A percentile compares a stretch with the other conserved stretches of the same genome.
These are phyloP conservation scores for Collybia nuda DNA, from an alignment of 768 basidiomycete species.

Conservation along the genomic window DNA sequence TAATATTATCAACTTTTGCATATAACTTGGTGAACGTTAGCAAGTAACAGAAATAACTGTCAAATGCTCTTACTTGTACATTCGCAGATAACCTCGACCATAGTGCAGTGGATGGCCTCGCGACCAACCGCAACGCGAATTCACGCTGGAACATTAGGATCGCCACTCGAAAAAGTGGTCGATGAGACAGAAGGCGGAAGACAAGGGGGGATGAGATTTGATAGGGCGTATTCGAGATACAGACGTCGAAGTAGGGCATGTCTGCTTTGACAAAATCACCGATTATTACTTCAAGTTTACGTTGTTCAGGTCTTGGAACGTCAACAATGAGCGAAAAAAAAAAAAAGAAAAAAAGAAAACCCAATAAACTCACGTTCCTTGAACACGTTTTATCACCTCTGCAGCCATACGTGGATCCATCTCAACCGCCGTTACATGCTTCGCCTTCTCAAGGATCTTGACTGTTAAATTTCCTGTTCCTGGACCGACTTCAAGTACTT, in stretches of 20 bases:
- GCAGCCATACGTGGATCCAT: slow-evolving; percentile 99
- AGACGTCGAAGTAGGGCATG: slow-evolving; percentile 97
- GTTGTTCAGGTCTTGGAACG: slow-evolving; percentile 79
- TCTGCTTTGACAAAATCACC: slow-evolving; percentile 99
- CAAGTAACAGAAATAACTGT: not conserved
- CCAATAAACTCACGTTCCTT: slow-evolving; percentile 82
- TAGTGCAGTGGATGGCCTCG: slow-evolving; percentile 75
- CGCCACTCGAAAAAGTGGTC: slow-evolving; percentile 89
- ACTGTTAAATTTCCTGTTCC: slow-evolving; percentile 97
- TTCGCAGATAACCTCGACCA: slow-evolving; percentile 97
- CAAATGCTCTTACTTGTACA: slow-evolving; percentile 58
- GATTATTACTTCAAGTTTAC: slow-evolving; percentile 91
- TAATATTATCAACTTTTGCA: slow-evolving; percentile 92
- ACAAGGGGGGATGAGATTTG: slow-evolving; percentile 98
- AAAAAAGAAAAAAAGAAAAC: not conserved
- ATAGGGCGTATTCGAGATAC: slow-evolving; percentile 99
- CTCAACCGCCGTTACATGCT: slow-evolving; percentile 92
- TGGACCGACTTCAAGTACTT: slow-evolving; percentile 95
- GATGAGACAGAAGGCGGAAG: slow-evolving; percentile 94
- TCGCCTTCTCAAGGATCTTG: slow-evolving; percentile 89
- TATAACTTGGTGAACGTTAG: slow-evolving; percentile 54
- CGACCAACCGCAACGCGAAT: slow-evolving; percentile 91
- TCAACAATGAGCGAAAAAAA: not conserved
- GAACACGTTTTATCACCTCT: slow-evolving; percentile 93
- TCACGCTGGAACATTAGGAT: slow-evolving; percentile 99